Percentiles rank a stretch among this genome's conserved stretches.
Evolutionary conservation across 2,329 filamentous ascomycete genomes (phyloP).

Genomic region (Colletotrichum godetiae): DNA sequence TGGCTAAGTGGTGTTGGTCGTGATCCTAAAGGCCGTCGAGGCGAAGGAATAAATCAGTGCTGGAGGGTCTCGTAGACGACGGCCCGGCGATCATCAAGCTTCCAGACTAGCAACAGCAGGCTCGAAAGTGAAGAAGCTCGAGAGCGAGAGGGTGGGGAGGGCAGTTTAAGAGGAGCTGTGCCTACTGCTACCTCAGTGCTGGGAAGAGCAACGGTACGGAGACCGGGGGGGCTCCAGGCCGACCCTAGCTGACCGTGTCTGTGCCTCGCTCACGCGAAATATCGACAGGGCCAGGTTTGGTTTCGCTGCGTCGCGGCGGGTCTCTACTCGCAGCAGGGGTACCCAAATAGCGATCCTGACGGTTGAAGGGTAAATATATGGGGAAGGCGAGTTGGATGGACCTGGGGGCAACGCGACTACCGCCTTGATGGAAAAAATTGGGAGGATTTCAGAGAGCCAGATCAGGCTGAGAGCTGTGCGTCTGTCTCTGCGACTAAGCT

Average conservation of each 20-base stretch:
- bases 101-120: slow-evolving; percentile 39
- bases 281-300: slow-evolving; percentile 25
- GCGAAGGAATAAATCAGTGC: slow-evolving; percentile 32
- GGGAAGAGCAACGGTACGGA: slow-evolving; percentile 18
- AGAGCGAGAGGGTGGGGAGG: slow-evolving; percentile 42
- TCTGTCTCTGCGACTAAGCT: slow-evolving; percentile 15
- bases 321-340: slow-evolving; percentile 27
- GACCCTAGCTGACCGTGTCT: slow-evolving; percentile 16
- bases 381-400: slow-evolving; percentile 16
- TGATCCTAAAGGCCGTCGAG: slow-evolving; percentile 29
- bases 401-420: slow-evolving; percentile 25
- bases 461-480: slow-evolving; percentile 33
- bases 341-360: slow-evolving; percentile 2
- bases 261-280: slow-evolving; percentile 32
- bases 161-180: slow-evolving; percentile 46
- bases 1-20: slow-evolving; percentile 6
- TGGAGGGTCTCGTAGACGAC: slow-evolving; percentile 37
- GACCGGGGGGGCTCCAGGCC: slow-evolving; percentile 39
- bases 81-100: slow-evolving; percentile 40
- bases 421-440: slow-evolving; percentile 2
- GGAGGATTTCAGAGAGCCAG: neutral
- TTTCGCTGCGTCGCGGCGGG: slow-evolving; percentile 18
- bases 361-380: slow-evolving; percentile 27
- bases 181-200: slow-evolving; percentile 31
- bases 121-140: slow-evolving; percentile 34